phyloP scores from a whole-genome alignment of 2,329 filamentous ascomycete genomes.

The Aspergillus sp. region DNA sequence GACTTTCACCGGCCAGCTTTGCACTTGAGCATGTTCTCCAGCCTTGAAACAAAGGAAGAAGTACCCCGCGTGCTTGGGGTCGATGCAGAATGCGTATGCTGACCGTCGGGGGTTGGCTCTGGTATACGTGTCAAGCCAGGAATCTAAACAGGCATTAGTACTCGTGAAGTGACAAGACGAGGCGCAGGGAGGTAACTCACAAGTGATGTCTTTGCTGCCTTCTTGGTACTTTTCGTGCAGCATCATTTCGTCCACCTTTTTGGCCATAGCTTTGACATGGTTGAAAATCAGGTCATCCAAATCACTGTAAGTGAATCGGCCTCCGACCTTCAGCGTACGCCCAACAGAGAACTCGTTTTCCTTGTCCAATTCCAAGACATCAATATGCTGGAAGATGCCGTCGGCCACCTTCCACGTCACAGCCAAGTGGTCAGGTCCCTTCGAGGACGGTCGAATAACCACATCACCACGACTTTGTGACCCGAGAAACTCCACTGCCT shows the following conservation, averaged over 20 bases:
- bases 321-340: constrained; percentile 77
- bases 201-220: constrained; percentile 75
- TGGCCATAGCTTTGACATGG: constrained; percentile 96
- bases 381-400: constrained; percentile 94
- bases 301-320: constrained; percentile 91
- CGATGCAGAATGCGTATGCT: constrained; percentile 93
- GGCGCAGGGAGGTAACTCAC: constrained; percentile 56
- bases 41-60: constrained; percentile 97
- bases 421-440: constrained; percentile 90
- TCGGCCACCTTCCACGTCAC: constrained; percentile 98
- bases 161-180: neutral
- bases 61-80: constrained; percentile 87
- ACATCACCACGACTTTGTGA: constrained; percentile 84
- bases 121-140: constrained; percentile 94
- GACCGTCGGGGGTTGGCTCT: constrained; percentile 92
- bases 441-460: constrained; percentile 92
- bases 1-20: constrained; percentile 82
- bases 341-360: constrained; percentile 95
- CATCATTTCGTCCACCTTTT: constrained; percentile 96
- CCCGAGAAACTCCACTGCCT: constrained; percentile 91
- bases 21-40: constrained; percentile 69
- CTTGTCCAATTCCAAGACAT: constrained; percentile 95
- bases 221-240: constrained; percentile 91
- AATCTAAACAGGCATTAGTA: constrained; percentile 56
- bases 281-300: constrained; percentile 95